Conservation (phyloP, 2,329 filamentous ascomycete species). For the Canariomyces notabilis region DNA sequence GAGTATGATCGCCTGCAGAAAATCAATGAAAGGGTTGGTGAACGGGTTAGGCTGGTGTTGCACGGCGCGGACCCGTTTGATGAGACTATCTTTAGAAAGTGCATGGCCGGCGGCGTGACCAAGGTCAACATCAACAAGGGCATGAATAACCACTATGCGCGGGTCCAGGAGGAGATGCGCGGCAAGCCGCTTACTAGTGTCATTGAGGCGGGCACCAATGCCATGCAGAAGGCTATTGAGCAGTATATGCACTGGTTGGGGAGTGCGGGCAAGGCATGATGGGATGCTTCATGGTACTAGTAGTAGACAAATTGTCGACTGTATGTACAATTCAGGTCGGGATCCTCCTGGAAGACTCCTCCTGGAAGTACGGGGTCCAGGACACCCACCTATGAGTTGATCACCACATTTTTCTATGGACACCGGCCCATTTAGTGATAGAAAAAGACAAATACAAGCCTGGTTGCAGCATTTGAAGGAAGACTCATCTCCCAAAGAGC, state of each 20-base stretch:
- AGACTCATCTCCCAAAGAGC: too few relatives aligned
- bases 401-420: too few relatives aligned
- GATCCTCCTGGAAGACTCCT: too few relatives aligned
- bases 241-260: slow-evolving; percentile 42
- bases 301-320: too few relatives aligned
- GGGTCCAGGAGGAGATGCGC: slow-evolving; percentile 40
- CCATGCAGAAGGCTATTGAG: slow-evolving; percentile 46
- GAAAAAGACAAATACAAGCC: too few relatives aligned
- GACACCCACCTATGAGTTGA: too few relatives aligned
- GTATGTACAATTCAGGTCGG: too few relatives aligned
- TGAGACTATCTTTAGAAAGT: slow-evolving; percentile 39
- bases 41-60: slow-evolving; percentile 42
- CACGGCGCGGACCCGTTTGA: slow-evolving; percentile 46
- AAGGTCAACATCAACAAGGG: slow-evolving; percentile 51
- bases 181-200: slow-evolving; percentile 43
- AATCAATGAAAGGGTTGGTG: slow-evolving; percentile 41
- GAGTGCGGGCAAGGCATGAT: slow-evolving; percentile 41
- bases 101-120: slow-evolving; percentile 41
- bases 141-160: slow-evolving; percentile 45
- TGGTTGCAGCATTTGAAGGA: too few relatives aligned
- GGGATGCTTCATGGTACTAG: too few relatives aligned
- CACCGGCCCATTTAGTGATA: too few relatives aligned
- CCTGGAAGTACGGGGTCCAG: too few relatives aligned
- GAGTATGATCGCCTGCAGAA: slow-evolving; percentile 51
- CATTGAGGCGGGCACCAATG: slow-evolving; percentile 42